These are phyloP conservation scores for Penicillium glabrum DNA, from an alignment of 2,329 filamentous ascomycete genomes.

Conservation along the genomic window DNA sequence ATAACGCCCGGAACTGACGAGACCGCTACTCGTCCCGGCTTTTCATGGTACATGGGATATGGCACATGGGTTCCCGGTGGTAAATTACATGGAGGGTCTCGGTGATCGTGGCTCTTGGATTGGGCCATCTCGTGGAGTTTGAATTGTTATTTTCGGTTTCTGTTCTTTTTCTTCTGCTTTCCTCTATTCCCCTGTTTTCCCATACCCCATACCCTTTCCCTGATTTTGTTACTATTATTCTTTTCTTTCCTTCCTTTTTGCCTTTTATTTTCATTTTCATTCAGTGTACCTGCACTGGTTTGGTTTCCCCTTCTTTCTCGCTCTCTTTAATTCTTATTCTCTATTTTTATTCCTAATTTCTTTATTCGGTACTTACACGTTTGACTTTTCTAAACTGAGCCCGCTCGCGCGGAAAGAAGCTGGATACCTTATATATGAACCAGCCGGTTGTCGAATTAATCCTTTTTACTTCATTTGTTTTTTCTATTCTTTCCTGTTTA, in stretches of 20 bases:
- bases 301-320: neutral
- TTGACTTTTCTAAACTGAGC: conserved; percentile 14
- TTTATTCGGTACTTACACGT: neutral
- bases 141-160: neutral
- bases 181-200: conserved; percentile 8
- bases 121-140: conserved; percentile 8
- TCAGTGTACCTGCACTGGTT: neutral
- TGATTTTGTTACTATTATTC: conserved; percentile 11
- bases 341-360: conserved; percentile 5
- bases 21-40: neutral
- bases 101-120: neutral
- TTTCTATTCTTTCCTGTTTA: conserved; percentile 2
- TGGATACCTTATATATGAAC: conserved; percentile 9
- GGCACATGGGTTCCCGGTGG: neutral
- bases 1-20: neutral
- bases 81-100: conserved; percentile 9
- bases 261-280: conserved; percentile 8
- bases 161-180: conserved; percentile 12
- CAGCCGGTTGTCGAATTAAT: conserved; percentile 14
- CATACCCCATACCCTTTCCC: conserved; percentile 2
- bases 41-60: conserved; percentile 2
- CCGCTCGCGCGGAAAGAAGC: conserved; percentile 23
- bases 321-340: conserved; percentile 11
- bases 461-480: neutral
- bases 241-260: conserved; percentile 8